These are phyloP conservation scores for Lyophyllum shimeji DNA, from an alignment of 768 basidiomycete genomes.

Conservation along the genomic window DNA sequence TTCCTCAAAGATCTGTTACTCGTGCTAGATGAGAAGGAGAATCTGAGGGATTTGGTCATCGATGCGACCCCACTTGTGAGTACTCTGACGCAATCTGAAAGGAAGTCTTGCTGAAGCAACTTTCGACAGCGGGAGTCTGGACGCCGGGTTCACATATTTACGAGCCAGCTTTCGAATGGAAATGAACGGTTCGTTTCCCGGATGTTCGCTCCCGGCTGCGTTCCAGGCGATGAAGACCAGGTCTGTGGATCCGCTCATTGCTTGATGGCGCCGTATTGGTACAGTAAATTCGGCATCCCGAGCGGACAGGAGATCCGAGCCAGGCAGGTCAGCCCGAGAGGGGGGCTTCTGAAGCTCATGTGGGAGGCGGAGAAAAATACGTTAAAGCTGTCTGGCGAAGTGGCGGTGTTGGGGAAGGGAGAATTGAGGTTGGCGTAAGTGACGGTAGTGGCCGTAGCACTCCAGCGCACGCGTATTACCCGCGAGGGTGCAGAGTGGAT, in stretches of 20 bases:
- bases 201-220: conserved; percentile 42
- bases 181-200: conserved; percentile 45
- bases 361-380: conserved; percentile 32
- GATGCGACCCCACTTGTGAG: conserved; percentile 6
- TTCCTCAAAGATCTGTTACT: conserved; percentile 33
- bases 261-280: conserved; percentile 50
- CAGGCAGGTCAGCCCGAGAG: conserved; percentile 51
- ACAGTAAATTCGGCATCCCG: conserved; percentile 29
- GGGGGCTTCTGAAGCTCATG: conserved; percentile 42
- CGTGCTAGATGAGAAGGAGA: conserved; percentile 36
- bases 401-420: conserved; percentile 33
- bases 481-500: too few species aligned
- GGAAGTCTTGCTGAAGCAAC: conserved; percentile 15
- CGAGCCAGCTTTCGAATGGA: conserved; percentile 29
- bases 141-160: conserved; percentile 37
- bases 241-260: conserved; percentile 58
- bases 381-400: conserved; percentile 36
- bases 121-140: conserved; percentile 31
- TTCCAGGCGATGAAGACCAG: conserved; percentile 42
- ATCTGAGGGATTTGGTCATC: conserved; percentile 12
- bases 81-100: conserved; percentile 37
- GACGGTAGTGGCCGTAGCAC: neutral
- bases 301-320: conserved; percentile 37
- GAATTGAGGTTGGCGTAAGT: conserved; percentile 18
- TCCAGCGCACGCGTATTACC: too few species aligned